Evolutionary conservation across 2,329 filamentous ascomycete species (phyloP).

Genomic region (Penicillium thymicola): DNA sequence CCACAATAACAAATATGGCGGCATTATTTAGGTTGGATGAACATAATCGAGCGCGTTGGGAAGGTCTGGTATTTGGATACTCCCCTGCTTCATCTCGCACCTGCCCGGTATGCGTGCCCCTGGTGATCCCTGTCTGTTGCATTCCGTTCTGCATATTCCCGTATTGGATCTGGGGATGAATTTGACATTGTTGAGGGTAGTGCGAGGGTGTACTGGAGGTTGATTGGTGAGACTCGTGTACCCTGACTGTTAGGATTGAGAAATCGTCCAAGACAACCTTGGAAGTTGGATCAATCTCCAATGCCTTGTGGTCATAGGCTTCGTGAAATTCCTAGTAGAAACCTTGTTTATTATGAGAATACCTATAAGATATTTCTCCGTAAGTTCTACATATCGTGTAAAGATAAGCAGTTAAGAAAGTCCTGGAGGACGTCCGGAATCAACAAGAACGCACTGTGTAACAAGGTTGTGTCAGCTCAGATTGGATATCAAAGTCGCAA

Average conservation of each 20-base stretch:
- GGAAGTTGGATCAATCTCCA: not conserved
- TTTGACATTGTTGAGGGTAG: not conserved
- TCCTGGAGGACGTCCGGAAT: too few species aligned
- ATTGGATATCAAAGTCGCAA: too few species aligned
- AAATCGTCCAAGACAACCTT: not conserved
- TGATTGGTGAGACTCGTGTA: not conserved
- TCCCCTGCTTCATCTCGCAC: not conserved
- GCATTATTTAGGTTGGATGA: constrained; percentile 6
- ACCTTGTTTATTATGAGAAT: not conserved
- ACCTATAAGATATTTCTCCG: not conserved
- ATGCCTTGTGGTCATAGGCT: not conserved
- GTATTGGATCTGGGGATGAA: not conserved
- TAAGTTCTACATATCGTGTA: too few species aligned
- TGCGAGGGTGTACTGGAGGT: not conserved
- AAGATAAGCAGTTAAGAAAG: too few species aligned
- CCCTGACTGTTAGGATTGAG: not conserved
- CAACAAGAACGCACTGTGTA: too few species aligned
- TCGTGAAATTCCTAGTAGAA: not conserved
- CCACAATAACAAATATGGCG: constrained; percentile 10
- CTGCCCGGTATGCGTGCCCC: constrained; percentile 1
- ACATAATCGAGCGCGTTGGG: not conserved
- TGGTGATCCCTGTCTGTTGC: not conserved
- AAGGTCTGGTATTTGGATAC: not conserved
- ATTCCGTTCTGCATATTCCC: not conserved
- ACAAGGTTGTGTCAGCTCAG: too few species aligned